phyloP scores from a whole-genome alignment of 2,329 filamentous ascomycete species.

The Pseudocercospora fijiensis region DNA sequence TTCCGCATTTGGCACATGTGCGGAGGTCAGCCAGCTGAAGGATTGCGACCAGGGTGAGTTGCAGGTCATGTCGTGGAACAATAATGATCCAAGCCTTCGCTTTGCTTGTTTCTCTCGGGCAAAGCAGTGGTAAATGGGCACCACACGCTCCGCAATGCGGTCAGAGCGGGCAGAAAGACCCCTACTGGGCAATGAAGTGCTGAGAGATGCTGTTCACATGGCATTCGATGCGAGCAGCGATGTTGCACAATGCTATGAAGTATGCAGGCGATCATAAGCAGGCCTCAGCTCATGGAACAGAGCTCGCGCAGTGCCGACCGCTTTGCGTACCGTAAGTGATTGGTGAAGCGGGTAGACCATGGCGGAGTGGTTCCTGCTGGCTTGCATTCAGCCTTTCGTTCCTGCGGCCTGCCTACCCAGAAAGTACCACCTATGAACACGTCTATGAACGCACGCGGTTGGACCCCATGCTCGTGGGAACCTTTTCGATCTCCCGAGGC shows the following conservation, averaged over 20 bases:
- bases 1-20: constrained; percentile 16
- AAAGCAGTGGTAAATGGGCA: not conserved
- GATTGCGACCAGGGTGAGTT: not conserved
- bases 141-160: not conserved
- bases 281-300: not conserved
- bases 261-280: not conserved
- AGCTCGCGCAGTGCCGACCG: too few relatives aligned
- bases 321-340: too few relatives aligned
- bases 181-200: not conserved
- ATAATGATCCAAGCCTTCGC: not conserved
- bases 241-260: not conserved
- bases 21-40: constrained; percentile 10
- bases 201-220: not conserved
- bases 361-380: too few relatives aligned
- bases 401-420: too few relatives aligned
- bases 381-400: too few relatives aligned
- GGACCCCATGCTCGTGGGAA: too few relatives aligned
- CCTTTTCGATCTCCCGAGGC: too few relatives aligned
- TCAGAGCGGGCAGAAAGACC: not conserved
- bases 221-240: too few relatives aligned
- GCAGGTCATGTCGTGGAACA: not conserved
- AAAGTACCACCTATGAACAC: too few relatives aligned
- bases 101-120: not conserved
- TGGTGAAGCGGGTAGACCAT: too few relatives aligned
- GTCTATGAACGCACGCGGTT: too few relatives aligned